phyloP scores from a whole-genome alignment of 129 eudicot genomes.

The Lactuca saligna region DNA sequence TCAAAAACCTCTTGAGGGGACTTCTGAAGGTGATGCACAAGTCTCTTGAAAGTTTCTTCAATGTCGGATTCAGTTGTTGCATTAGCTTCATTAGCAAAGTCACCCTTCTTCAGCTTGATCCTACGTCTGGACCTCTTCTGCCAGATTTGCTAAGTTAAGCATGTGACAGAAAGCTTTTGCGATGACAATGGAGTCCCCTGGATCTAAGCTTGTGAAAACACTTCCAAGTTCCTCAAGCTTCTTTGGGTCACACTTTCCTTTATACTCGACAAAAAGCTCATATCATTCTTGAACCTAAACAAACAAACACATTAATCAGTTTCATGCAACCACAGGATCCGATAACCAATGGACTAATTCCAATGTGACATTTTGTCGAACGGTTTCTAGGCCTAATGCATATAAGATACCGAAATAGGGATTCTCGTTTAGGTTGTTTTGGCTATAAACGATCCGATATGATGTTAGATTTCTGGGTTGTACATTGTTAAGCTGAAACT shows the following conservation, averaged over 20 bases:
- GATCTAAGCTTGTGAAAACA: constrained; percentile 85
- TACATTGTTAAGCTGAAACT: too few species aligned
- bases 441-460: too few species aligned
- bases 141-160: constrained; percentile 95
- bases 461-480: too few species aligned
- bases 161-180: constrained; percentile 92
- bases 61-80: too few species aligned
- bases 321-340: too few species aligned
- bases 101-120: constrained; percentile 65
- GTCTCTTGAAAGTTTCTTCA: too few species aligned
- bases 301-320: too few species aligned
- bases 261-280: constrained; percentile 90
- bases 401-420: not conserved
- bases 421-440: too few species aligned
- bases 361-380: constrained; percentile 11
- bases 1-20: too few species aligned
- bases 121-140: constrained; percentile 96
- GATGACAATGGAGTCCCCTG: constrained; percentile 90
- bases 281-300: too few species aligned
- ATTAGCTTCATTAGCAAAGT: constrained; percentile 75
- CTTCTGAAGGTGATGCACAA: too few species aligned
- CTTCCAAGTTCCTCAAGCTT: constrained; percentile 90
- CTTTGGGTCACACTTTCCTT: constrained; percentile 66
- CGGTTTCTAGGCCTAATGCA: not conserved
- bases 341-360: too few species aligned